These are phyloP conservation scores for Dendrobium catenatum DNA, from an alignment of 106 monocot genomes.

Conservation along the genomic window DNA sequence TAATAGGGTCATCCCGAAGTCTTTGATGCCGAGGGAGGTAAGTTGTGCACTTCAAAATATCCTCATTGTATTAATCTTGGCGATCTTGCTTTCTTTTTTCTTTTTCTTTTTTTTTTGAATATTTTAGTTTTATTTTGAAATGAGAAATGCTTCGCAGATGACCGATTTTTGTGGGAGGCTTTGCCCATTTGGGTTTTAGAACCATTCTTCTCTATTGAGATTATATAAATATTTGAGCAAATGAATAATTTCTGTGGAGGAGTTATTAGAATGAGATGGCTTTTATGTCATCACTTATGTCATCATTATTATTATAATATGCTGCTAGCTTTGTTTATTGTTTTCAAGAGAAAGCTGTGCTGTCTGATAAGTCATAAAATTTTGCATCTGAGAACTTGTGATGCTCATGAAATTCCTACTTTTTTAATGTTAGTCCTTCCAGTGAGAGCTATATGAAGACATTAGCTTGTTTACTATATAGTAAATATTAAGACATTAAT, in stretches of 20 bases:
- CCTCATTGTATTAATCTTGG: neutral
- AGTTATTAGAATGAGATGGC: neutral
- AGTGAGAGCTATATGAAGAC: too few relatives aligned
- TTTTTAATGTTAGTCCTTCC: too few relatives aligned
- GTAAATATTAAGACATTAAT: too few relatives aligned
- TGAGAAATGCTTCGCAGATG: neutral
- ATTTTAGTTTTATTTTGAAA: neutral
- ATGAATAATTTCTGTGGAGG: neutral
- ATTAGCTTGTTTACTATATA: too few relatives aligned
- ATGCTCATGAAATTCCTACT: too few relatives aligned
- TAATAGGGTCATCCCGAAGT: slow-evolving; percentile 57
- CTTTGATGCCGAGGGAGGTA: slow-evolving; percentile 65
- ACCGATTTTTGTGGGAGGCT: neutral
- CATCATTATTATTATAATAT: too few relatives aligned
- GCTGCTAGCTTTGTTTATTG: too few relatives aligned
- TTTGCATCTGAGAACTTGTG: too few relatives aligned
- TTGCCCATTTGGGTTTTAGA: neutral
- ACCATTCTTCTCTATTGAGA: neutral
- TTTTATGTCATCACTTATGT: neutral
- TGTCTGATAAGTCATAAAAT: too few relatives aligned
- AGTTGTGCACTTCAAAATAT: slow-evolving; percentile 1
- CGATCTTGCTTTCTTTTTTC: neutral
- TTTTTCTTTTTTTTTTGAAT: neutral
- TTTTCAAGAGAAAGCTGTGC: too few relatives aligned
- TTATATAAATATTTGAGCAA: neutral